Evolutionary conservation across 1,284 basidiomycete species (phyloP).

Genomic region (Leccinum subrobustum): DNA sequence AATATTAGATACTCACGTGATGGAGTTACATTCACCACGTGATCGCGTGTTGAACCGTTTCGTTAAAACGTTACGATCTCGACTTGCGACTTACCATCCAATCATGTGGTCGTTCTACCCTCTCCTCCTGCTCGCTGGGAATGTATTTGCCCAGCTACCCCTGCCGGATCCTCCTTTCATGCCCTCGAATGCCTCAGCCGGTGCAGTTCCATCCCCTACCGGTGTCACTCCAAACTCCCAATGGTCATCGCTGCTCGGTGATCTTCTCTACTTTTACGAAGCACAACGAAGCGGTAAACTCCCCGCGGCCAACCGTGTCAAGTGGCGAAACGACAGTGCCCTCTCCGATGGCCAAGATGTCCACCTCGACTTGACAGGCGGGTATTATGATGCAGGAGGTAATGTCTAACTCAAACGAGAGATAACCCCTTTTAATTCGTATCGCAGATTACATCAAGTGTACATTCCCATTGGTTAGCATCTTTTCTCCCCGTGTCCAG

Average conservation of each 20-base stretch:
- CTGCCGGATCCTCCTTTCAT: constrained; percentile 60
- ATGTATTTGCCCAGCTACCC: constrained; percentile 51
- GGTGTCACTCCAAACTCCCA: constrained; percentile 60
- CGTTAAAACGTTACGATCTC: not conserved
- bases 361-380: constrained; percentile 76
- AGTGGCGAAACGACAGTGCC: constrained; percentile 84
- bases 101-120: constrained; percentile 24
- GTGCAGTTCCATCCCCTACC: constrained; percentile 49
- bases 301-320: constrained; percentile 67
- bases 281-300: constrained; percentile 83
- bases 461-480: constrained; percentile 70
- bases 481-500: not conserved
- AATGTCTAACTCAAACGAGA: constrained; percentile 14
- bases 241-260: constrained; percentile 80
- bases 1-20: constrained; percentile 16
- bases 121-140: constrained; percentile 22
- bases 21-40: constrained; percentile 12
- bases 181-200: constrained; percentile 61
- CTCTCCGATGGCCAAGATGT: constrained; percentile 76
- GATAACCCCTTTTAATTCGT: constrained; percentile 3
- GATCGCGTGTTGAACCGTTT: constrained; percentile 18
- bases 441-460: constrained; percentile 81
- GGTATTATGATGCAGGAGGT: constrained; percentile 92
- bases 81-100: not conserved
- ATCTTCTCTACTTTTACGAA: constrained; percentile 87